Percentiles rank a stretch among this genome's conserved stretches.
Conservation (phyloP, 345 rosid species). For the Geranium rotundifolium region DNA sequence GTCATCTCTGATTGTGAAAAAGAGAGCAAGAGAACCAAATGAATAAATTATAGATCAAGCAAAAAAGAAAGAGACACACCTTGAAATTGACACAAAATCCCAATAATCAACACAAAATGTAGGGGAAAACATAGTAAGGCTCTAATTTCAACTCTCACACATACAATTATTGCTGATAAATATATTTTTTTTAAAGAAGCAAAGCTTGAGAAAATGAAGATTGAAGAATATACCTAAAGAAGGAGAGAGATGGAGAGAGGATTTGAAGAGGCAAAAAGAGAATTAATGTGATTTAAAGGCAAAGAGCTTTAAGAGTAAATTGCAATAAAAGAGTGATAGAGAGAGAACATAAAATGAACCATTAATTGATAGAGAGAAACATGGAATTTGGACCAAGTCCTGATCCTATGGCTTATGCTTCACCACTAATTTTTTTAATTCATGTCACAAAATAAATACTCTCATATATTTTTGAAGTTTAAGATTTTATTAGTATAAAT, state of each 20-base stretch:
- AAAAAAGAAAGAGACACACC: not conserved
- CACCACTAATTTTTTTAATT: too few species aligned
- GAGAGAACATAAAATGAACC: not conserved
- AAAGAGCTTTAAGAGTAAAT: too few species aligned
- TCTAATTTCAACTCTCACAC: too few species aligned
- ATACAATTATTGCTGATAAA: too few species aligned
- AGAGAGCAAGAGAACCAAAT: too few species aligned
- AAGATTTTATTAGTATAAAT: too few species aligned
- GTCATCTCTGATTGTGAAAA: too few species aligned
- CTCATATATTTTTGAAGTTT: too few species aligned
- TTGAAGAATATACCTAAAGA: not conserved
- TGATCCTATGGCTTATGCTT: not conserved
- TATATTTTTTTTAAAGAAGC: too few species aligned
- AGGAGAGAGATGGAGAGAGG: not conserved
- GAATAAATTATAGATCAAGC: not conserved
- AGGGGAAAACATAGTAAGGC: too few species aligned
- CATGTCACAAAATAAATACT: too few species aligned
- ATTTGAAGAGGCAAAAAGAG: not conserved
- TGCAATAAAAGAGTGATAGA: not conserved
- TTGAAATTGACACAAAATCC: not conserved
- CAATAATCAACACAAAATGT: too few species aligned
- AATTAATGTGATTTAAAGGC: not conserved
- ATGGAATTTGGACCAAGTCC: not conserved
- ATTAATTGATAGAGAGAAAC: not conserved
- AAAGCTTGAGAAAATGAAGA: not conserved